A percentile compares a stretch with the other conserved stretches of the same genome.
phyloP scores from a whole-genome alignment of 306 rosid genomes.

The Vigna reflexopilosa region DNA sequence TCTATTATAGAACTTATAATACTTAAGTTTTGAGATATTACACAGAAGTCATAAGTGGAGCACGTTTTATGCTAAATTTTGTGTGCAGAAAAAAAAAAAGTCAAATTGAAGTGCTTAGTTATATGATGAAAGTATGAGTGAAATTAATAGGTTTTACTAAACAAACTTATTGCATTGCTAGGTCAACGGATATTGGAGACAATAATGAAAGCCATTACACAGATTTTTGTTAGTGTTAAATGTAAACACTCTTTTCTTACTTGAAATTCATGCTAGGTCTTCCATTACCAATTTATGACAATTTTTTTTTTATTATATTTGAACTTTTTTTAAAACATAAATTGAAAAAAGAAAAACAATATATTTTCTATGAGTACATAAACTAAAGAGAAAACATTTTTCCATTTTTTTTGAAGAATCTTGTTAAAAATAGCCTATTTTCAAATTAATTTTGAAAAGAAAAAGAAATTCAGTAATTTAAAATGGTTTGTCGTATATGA shows the following conservation, averaged over 20 bases:
- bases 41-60: constrained; percentile 7
- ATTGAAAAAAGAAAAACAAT: too few relatives aligned
- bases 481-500: too few relatives aligned
- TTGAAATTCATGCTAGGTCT: not conserved
- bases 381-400: too few relatives aligned
- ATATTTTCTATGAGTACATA: too few relatives aligned
- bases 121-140: constrained; percentile 38
- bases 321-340: too few relatives aligned
- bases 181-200: constrained; percentile 29
- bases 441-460: too few relatives aligned
- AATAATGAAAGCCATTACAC: constrained; percentile 17
- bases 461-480: too few relatives aligned
- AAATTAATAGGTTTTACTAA: constrained; percentile 37
- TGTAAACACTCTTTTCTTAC: not conserved
- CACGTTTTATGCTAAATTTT: constrained; percentile 26
- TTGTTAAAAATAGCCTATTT: too few relatives aligned
- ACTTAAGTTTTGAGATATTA: constrained; percentile 15
- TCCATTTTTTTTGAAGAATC: too few relatives aligned
- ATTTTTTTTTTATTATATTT: not conserved
- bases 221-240: not conserved
- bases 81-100: not conserved
- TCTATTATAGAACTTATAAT: not conserved
- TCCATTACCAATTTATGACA: not conserved
- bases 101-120: constrained; percentile 24
- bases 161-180: constrained; percentile 22